phyloP scores from a whole-genome alignment of 441 rosid genomes.

The Arabidopsis hybrid region DNA sequence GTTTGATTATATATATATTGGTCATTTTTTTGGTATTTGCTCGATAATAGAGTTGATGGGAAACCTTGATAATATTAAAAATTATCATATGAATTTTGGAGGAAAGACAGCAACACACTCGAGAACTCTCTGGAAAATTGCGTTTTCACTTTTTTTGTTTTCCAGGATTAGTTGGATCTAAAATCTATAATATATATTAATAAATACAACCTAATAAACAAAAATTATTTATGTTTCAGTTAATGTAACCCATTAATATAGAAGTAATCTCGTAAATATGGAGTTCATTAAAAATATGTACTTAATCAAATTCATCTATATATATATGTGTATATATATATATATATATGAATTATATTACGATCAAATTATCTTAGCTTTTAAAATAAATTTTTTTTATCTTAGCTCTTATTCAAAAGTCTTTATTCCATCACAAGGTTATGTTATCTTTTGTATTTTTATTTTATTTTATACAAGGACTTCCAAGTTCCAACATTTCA shows the following conservation, averaged over 20 bases:
- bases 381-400: background rate
- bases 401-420: background rate
- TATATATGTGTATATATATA: too few relatives aligned
- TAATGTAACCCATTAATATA: background rate
- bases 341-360: background rate
- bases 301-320: too few relatives aligned
- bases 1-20: conserved; percentile 9
- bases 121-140: conserved; percentile 40
- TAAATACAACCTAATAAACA: conserved; percentile 1
- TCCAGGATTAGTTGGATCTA: conserved; percentile 34
- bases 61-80: conserved; percentile 29
- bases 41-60: conserved; percentile 42
- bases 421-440: background rate
- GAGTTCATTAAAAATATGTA: background rate
- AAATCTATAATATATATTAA: background rate
- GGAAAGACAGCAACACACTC: conserved; percentile 34
- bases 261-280: background rate
- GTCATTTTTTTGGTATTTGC: conserved; percentile 27
- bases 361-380: background rate
- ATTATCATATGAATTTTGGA: conserved; percentile 18
- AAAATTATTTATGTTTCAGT: conserved; percentile 11
- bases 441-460: background rate
- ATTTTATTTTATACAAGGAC: background rate
- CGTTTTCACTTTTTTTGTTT: background rate
- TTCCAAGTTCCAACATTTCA: background rate